Conservation (phyloP, 225 moss, liverwort and hornwort species). For the Thuidium tamariscinum region DNA sequence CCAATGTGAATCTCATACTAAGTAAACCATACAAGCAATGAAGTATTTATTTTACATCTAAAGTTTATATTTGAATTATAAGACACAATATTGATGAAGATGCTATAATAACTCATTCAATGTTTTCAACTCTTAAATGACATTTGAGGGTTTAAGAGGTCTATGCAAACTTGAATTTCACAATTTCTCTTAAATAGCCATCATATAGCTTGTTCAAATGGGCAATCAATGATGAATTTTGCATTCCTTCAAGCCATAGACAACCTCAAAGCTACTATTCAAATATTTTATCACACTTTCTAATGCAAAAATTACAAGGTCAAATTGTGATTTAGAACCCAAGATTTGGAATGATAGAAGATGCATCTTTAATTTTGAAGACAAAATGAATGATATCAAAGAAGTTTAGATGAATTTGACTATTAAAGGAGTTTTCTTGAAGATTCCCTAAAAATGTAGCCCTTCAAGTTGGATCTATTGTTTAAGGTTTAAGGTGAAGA, state of each 20-base stretch:
- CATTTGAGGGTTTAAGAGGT: background rate
- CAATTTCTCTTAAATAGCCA: background rate
- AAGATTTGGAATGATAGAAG: background rate
- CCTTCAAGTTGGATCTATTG: fast-evolving
- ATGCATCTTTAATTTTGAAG: background rate
- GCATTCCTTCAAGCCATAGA: background rate
- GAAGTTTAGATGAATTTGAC: background rate
- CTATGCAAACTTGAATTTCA: fast-evolving
- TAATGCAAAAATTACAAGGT: background rate
- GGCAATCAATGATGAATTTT: background rate
- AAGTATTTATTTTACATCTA: background rate
- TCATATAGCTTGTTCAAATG: background rate
- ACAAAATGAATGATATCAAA: background rate
- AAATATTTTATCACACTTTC: background rate
- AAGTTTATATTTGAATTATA: background rate
- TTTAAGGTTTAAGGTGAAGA: background rate
- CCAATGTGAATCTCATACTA: background rate
- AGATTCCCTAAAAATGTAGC: background rate
- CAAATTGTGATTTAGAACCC: background rate
- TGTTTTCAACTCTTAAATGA: background rate
- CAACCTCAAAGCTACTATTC: background rate
- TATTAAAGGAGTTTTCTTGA: fast-evolving
- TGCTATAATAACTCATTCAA: too few species aligned
- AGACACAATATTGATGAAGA: background rate
- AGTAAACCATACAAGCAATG: background rate